Percentiles rank a stretch among this genome's conserved stretches.
phyloP scores from a whole-genome alignment of 2,329 filamentous ascomycete genomes.

The Exophiala calicioides region DNA sequence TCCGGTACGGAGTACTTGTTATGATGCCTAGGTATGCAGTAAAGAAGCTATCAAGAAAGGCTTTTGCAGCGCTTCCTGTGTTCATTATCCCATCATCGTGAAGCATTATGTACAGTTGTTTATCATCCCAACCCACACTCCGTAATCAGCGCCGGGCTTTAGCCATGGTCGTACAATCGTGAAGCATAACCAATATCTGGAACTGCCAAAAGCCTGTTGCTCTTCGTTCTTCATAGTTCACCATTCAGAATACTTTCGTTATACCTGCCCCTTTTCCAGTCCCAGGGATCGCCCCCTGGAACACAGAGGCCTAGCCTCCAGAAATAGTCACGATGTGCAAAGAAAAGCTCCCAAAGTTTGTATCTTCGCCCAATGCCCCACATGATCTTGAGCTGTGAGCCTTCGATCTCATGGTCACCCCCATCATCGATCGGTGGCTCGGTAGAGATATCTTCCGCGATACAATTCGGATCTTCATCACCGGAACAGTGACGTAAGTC shows the following conservation, averaged over 20 bases:
- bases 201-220: background rate
- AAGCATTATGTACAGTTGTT: background rate
- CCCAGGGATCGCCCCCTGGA: slow-evolving; percentile 63
- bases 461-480: slow-evolving; percentile 70
- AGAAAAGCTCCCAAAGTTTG: slow-evolving; percentile 89
- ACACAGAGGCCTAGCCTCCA: slow-evolving; percentile 89
- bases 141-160: no score
- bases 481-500: slow-evolving; percentile 75
- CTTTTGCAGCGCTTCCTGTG: no score
- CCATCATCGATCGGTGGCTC: slow-evolving; percentile 32
- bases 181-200: no score
- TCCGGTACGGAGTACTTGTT: no score
- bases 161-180: background rate
- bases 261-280: slow-evolving; percentile 28
- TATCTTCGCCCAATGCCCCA: slow-evolving; percentile 55
- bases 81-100: no score
- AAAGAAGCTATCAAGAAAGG: no score
- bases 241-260: slow-evolving; percentile 18
- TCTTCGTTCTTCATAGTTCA: slow-evolving; percentile 18
- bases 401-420: slow-evolving; percentile 19
- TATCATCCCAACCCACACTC: no score
- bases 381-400: slow-evolving; percentile 17
- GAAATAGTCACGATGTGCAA: slow-evolving; percentile 95
- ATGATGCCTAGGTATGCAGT: no score
- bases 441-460: slow-evolving; percentile 51